Conservation (phyloP, 805 yeast genomes). For the Myxozyma vanderwaltii region DNA sequence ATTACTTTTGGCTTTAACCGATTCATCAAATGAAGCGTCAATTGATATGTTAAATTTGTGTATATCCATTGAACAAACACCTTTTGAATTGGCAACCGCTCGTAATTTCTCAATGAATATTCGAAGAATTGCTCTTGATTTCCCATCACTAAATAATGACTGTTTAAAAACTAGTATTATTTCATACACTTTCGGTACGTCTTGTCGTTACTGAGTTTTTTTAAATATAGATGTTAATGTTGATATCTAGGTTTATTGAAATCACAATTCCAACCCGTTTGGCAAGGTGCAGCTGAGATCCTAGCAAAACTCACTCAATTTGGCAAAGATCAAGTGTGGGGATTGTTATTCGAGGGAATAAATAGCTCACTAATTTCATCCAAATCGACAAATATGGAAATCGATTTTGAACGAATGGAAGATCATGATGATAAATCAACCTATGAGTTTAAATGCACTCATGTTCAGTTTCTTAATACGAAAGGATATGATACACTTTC, state of each 20-base stretch:
- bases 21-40: conserved; percentile 35
- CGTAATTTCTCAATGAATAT: conserved; percentile 75
- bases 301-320: conserved; percentile 51
- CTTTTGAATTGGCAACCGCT: conserved; percentile 65
- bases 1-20: conserved; percentile 41
- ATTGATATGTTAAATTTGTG: conserved; percentile 54
- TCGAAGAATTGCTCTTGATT: conserved; percentile 45
- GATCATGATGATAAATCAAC: neutral
- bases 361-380: neutral
- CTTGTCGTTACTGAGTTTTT: neutral
- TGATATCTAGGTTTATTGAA: conserved; percentile 66
- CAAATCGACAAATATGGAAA: neutral
- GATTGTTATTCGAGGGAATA: conserved; percentile 12
- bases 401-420: conserved; percentile 1
- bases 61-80: conserved; percentile 67
- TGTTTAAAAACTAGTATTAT: conserved; percentile 5
- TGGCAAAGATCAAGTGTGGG: conserved; percentile 21
- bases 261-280: conserved; percentile 78
- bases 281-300: conserved; percentile 73
- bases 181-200: conserved; percentile 20
- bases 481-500: neutral
- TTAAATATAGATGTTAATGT: neutral
- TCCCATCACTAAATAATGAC: conserved; percentile 14
- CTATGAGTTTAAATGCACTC: conserved; percentile 18
- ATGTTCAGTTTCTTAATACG: conserved; percentile 14